phyloP scores from a whole-genome alignment of 257 asterid genomes.

The Nicotiana undulata region DNA sequence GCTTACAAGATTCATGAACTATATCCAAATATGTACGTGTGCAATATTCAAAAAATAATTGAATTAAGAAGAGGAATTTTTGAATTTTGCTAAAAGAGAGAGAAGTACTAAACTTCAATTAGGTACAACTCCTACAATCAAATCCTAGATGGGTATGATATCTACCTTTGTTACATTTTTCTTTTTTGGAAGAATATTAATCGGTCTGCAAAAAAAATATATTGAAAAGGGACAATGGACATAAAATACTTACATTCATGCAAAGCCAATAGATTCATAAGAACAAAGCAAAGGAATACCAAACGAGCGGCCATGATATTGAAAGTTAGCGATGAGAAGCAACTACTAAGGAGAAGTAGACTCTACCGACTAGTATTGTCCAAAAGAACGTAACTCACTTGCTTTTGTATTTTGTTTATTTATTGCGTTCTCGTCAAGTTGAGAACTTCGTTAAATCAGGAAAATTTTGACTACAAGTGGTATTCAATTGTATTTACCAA shows the following conservation, averaged over 20 bases:
- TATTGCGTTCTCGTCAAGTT: not conserved
- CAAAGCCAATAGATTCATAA: not conserved
- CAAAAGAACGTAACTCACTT: not conserved
- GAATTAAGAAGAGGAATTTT: too few relatives aligned
- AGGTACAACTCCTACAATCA: not conserved
- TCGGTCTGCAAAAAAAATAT: too few relatives aligned
- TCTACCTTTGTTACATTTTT: too few relatives aligned
- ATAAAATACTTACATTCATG: not conserved
- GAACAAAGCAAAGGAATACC: not conserved
- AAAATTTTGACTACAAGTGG: not conserved
- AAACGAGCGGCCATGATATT: not conserved
- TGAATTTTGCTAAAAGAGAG: not conserved
- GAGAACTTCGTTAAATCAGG: not conserved
- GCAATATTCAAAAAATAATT: too few relatives aligned
- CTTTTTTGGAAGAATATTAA: too few relatives aligned
- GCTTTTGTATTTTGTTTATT: not conserved
- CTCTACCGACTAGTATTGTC: too few relatives aligned
- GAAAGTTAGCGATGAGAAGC: not conserved
- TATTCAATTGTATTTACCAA: not conserved
- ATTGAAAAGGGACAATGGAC: too few relatives aligned
- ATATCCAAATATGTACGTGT: too few relatives aligned
- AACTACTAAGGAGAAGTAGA: not conserved
- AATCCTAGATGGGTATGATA: too few relatives aligned
- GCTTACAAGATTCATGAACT: too few relatives aligned
- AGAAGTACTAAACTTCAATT: not conserved